Base-by-base conservation (phyloP, 371 early-diverging fungal genomes). In the Rhizomucor miehei region DNA sequence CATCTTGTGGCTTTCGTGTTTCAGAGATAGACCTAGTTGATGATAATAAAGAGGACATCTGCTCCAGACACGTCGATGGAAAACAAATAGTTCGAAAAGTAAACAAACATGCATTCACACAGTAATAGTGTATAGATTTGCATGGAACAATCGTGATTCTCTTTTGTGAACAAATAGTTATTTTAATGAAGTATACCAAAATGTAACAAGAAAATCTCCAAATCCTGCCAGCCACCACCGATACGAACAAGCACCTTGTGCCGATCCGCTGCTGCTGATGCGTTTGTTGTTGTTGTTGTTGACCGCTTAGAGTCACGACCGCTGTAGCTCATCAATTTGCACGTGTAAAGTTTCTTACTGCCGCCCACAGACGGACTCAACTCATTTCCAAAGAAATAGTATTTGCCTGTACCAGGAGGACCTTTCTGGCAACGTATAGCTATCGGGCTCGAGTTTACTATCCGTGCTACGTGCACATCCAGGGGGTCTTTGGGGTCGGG, bases 221-320 rank as follows among this genome's bases (percentile, higher is more conserved):
- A 57, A 59, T 82, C 84, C 51, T 82, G 80, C 84, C 84, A 86
- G 9, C 86, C 84, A 24, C 84, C 83, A 25, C 86, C 84, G 0
- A 84, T 83, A 29, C 84, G 75, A 25, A 82, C 77, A 24, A 82
- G 53, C 4, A 84, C 84, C 61, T 84, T 84, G 48, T 76, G 77
- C 5, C 64, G 59, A 16, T 52, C 44, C 38, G 62, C 59, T 20
- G 55, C 25, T 14, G 60, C 46, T 29, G 29, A 29, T 5, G 29
- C 29, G 29, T 3, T 5, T 8, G 29, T 5, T 8, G 29, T 29
- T 56, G 48, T 24, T 12, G 50, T 40, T 25, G 14, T 34, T 13
- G 41, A 37, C 13, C 39, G 46, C 37, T 25, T 44, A 24, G 46
- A 38, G 48, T 60, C 54, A 1, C 59, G 57, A 17, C 60, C 63